A percentile compares a stretch with the other conserved stretches of the same genome.
phyloP scores from a whole-genome alignment of 73 alveolate species.

The Diophrys sp. region DNA sequence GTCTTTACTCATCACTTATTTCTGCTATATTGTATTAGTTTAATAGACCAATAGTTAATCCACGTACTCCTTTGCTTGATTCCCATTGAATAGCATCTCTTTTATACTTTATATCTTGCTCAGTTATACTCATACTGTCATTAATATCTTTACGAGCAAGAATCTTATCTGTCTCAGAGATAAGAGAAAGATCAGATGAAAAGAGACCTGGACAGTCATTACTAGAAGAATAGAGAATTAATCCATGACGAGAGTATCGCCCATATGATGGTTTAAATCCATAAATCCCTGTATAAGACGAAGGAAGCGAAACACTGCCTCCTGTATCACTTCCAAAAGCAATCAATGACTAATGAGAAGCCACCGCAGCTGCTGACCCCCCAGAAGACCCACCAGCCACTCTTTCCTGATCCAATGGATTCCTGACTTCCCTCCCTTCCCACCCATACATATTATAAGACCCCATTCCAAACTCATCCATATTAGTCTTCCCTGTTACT shows the following conservation, averaged over 20 bases:
- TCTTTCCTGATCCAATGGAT: conserved; percentile 36
- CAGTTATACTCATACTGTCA: conserved; percentile 58
- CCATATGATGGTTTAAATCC: conserved; percentile 68
- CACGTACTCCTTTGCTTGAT: background rate
- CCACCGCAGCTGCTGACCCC: conserved; percentile 56
- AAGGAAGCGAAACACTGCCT: conserved; percentile 61
- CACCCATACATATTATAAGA: conserved; percentile 31
- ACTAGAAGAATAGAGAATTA: conserved; percentile 55
- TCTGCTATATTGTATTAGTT: conserved; percentile 41
- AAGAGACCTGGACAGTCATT: conserved; percentile 49
- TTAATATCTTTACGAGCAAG: conserved; percentile 40
- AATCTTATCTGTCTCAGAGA: conserved; percentile 11
- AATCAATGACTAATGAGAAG: conserved; percentile 23
- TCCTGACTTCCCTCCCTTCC: conserved; percentile 4
- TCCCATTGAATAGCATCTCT: background rate
- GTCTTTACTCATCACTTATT: conserved; percentile 34
- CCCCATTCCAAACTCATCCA: conserved; percentile 75
- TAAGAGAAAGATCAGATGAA: conserved; percentile 16
- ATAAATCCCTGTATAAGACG: conserved; percentile 52
- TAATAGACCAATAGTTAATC: conserved; percentile 40
- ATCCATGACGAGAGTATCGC: conserved; percentile 55
- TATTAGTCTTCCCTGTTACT: conserved; percentile 51
- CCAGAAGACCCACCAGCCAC: conserved; percentile 48
- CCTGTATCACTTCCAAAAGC: conserved; percentile 68
- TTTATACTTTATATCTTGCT: too few relatives aligned